Conservation (phyloP, 116 monocot species). For the Trichopus zeylanicus region DNA sequence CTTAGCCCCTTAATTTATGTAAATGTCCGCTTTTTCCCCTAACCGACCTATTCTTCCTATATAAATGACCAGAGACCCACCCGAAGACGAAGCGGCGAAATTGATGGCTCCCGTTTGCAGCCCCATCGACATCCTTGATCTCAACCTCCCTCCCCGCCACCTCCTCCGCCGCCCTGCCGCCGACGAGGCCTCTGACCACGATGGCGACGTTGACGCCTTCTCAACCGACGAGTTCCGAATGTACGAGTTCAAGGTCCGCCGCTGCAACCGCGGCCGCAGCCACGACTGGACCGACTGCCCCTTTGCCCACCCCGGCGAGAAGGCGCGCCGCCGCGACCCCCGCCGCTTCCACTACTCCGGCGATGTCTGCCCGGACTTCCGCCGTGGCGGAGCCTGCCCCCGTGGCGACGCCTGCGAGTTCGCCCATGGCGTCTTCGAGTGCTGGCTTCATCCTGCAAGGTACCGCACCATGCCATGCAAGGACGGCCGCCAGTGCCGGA, state of each 20-base stretch:
- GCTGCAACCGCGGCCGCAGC: slow-evolving; percentile 3
- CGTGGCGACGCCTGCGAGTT: slow-evolving; percentile 21
- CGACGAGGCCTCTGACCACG: neutral
- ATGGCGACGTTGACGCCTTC: neutral
- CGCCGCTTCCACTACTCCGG: slow-evolving; percentile 4
- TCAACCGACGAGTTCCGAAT: slow-evolving; percentile 8
- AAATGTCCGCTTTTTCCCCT: too few species aligned
- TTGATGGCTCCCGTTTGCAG: neutral
- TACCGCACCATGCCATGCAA: slow-evolving; percentile 80
- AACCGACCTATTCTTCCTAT: too few species aligned
- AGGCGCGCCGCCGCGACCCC: slow-evolving; percentile 9
- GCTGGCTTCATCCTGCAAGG: slow-evolving; percentile 70
- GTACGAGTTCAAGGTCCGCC: slow-evolving; percentile 11
- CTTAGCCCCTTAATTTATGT: too few species aligned
- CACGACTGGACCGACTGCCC: slow-evolving; percentile 13
- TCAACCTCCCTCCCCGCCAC: neutral
- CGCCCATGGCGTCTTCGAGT: slow-evolving; percentile 81
- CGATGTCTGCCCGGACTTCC: slow-evolving; percentile 4
- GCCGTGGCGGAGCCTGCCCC: slow-evolving; percentile 2
- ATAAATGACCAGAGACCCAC: too few species aligned
- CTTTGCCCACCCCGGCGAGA: slow-evolving; percentile 8
- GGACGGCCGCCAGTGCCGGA: slow-evolving; percentile 49
- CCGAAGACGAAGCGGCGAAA: too few species aligned
- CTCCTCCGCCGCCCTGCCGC: neutral
- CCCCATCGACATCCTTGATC: too few species aligned